Percentiles rank a stretch among this genome's conserved stretches.
These are phyloP conservation scores for Leishmania guyanensis DNA, from an alignment of 208 protist species.

Conservation along the genomic window DNA sequence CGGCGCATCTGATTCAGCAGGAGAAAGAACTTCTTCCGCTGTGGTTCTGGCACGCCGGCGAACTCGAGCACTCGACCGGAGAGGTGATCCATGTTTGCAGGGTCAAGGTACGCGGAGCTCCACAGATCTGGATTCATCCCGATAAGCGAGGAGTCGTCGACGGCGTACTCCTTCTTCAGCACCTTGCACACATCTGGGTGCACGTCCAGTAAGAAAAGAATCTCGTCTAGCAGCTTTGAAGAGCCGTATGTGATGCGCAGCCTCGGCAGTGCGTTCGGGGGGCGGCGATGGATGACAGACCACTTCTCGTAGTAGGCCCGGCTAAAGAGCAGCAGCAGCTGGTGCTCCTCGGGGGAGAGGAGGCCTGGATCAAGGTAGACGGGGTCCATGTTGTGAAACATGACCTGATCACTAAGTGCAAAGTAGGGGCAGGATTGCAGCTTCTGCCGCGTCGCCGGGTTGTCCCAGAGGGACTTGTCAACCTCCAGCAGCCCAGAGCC, in stretches of 20 bases:
- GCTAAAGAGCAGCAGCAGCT: constrained; percentile 82
- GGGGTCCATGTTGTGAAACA: constrained; percentile 91
- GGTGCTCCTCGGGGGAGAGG: constrained; percentile 82
- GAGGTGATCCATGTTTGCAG: constrained; percentile 83
- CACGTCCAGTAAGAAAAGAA: constrained; percentile 63
- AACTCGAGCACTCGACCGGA: constrained; percentile 89
- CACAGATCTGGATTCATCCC: constrained; percentile 82
- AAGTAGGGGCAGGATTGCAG: constrained; percentile 85
- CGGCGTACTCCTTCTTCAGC: constrained; percentile 78
- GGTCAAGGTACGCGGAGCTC: constrained; percentile 75
- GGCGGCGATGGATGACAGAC: constrained; percentile 55
- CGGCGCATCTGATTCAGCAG: constrained; percentile 84
- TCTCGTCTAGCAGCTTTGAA: constrained; percentile 59
- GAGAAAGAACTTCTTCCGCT: constrained; percentile 59
- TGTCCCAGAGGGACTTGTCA: constrained; percentile 65
- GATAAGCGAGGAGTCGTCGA: constrained; percentile 82
- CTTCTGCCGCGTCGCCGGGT: constrained; percentile 56
- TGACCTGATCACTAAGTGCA: constrained; percentile 84
- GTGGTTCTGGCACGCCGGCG: constrained; percentile 51
- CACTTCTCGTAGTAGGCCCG: constrained; percentile 91
- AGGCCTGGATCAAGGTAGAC: constrained; percentile 83
- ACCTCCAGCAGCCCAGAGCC: constrained; percentile 55
- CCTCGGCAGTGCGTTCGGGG: constrained; percentile 49
- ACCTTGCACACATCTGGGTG: constrained; percentile 35
- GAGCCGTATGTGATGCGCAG: constrained; percentile 74